A percentile compares a stretch with the other conserved stretches of the same genome.
These are phyloP conservation scores for Pisolithus marmoratus DNA, from an alignment of 768 basidiomycete species.

Conservation along the genomic window DNA sequence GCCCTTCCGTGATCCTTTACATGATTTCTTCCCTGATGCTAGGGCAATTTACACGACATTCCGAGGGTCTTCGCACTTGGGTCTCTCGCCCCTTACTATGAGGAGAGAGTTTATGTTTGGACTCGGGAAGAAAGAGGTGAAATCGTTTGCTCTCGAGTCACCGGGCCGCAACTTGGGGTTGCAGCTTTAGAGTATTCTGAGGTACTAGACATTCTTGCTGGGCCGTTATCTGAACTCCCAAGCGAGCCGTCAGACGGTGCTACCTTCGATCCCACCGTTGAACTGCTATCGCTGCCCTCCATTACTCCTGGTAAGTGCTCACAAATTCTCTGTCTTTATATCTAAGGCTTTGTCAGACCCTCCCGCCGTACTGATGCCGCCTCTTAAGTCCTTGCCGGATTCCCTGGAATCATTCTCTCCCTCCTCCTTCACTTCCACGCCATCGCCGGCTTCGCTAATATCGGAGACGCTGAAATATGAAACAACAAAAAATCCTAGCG, in stretches of 20 bases:
- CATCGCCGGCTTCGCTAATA: background rate
- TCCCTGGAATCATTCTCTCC: conserved; percentile 1
- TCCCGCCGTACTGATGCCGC: conserved; percentile 5
- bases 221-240: conserved; percentile 28
- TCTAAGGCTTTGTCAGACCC: conserved; percentile 18
- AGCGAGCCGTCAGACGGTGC: conserved; percentile 7
- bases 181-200: conserved; percentile 71
- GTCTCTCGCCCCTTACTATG: conserved; percentile 68
- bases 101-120: conserved; percentile 61
- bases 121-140: conserved; percentile 35
- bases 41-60: conserved; percentile 24
- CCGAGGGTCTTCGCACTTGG: conserved; percentile 64
- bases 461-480: background rate
- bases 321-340: background rate
- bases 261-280: conserved; percentile 13
- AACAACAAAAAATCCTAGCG: conserved; percentile 7
- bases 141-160: conserved; percentile 33
- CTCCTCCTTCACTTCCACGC: conserved; percentile 3
- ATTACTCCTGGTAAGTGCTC: conserved; percentile 14
- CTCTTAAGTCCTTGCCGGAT: background rate
- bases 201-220: conserved; percentile 58
- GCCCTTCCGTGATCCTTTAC: conserved; percentile 31
- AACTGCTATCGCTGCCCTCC: conserved; percentile 10
- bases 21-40: conserved; percentile 13
- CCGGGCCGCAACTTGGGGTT: conserved; percentile 50